These are phyloP conservation scores for Beta lomatogona DNA, from an alignment of 179 eudicot genomes.

Conservation along the genomic window DNA sequence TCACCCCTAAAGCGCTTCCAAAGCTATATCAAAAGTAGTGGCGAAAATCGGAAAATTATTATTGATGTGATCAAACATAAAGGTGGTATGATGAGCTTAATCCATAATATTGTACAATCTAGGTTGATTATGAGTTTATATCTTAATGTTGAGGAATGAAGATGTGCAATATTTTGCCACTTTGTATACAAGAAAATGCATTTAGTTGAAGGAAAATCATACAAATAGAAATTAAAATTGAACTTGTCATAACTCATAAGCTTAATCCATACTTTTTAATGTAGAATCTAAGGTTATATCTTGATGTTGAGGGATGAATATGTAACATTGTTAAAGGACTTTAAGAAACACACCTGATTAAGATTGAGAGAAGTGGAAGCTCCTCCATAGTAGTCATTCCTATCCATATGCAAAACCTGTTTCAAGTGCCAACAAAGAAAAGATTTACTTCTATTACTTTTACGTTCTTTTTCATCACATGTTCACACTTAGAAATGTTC, in stretches of 20 bases:
- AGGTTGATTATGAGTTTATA: no score
- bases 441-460: background rate
- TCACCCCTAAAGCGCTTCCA: slow-evolving; percentile 78
- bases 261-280: background rate
- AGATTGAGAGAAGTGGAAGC: slow-evolving; percentile 66
- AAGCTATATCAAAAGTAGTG: slow-evolving; percentile 39
- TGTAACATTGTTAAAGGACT: background rate
- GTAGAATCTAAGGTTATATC: no score
- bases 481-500: background rate
- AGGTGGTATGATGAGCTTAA: no score
- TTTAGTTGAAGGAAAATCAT: background rate
- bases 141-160: no score
- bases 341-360: slow-evolving; percentile 41
- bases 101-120: no score
- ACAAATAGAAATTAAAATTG: no score
- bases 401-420: slow-evolving; percentile 84
- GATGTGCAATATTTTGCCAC: no score
- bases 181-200: background rate
- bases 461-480: no score
- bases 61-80: background rate
- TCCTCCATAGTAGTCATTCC: slow-evolving; percentile 75
- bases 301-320: background rate
- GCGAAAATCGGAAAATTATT: background rate
- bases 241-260: background rate
- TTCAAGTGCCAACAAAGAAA: slow-evolving; percentile 9